Evolutionary conservation across 768 basidiomycete genomes (phyloP), one percentile per base, ranked within the genome.

Genomic region (Pluteus cervinus): DNA sequence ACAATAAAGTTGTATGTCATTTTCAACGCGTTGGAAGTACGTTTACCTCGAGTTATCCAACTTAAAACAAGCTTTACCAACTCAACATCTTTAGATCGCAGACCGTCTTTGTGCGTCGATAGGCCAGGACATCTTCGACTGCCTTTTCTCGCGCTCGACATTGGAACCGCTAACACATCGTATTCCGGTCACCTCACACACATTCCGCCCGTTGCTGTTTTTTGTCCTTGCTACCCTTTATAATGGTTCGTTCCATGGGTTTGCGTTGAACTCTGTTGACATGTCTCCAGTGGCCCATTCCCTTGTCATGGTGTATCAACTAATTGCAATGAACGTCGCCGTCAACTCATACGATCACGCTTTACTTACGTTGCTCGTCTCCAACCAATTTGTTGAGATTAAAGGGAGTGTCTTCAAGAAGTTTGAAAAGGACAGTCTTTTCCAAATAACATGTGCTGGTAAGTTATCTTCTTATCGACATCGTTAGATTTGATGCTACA

Each of bases 341-440:
- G 86, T 99, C 54, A 98, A 98, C 62, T 94, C 92, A 12, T 99
- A 94, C 57, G 93, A 97, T 56, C 87, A 98, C 50, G 84, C 94
- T 2, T 76, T 99, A 5, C 70, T 99, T 26, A 96, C 93, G 0
- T 73, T 99, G 0, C 73, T 99, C 6, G 80, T 99, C 30, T 96
- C 91, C 30, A 99, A 98, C 54, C 96, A 99, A 58, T 98, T 99
- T 52, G 94, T 98, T 23, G 96, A 99, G 62, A 98, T 98, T 60
- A 99, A 99, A 62, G 93, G 94, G 23, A 91, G 88, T 55, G 96
- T 99, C 2, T 99, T 99, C 78, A 99, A 98, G 63, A 97, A 86
- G 56, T 98, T 99, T 51, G 96, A 98, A 56, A 99, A 97, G 56
- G 96, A 99, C 52, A 97, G 87, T 53, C 73, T 99, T 7, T 97